A percentile compares a stretch with the other conserved stretches of the same genome.
Conservation (phyloP, 305 asterid genomes). For the Fraxinus platypoda region DNA sequence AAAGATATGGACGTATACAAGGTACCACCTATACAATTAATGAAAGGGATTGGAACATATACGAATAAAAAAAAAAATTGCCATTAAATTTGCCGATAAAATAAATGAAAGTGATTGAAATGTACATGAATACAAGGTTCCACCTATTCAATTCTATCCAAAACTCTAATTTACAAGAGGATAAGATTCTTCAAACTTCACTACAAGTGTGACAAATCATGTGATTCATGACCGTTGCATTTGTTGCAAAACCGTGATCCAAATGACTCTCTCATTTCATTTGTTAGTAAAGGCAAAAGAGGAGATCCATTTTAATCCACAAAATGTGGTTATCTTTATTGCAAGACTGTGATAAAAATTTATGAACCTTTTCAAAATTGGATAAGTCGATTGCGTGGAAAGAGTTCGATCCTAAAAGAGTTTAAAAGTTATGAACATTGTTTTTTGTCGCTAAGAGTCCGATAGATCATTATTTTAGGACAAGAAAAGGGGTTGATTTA, state of each 20-base stretch:
- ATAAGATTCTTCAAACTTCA: neutral
- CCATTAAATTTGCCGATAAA: neutral
- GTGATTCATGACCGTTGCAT: constrained; percentile 13
- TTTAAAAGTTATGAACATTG: neutral
- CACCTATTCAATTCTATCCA: neutral
- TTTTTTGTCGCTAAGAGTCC: constrained; percentile 1
- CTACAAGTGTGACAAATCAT: constrained; percentile 16
- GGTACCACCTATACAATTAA: neutral
- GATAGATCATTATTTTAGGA: neutral
- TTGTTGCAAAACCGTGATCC: constrained; percentile 17
- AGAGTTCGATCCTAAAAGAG: neutral
- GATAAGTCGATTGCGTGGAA: neutral
- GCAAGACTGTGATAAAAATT: constrained; percentile 14
- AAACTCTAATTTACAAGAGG: neutral
- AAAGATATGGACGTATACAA: neutral
- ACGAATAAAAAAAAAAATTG: neutral
- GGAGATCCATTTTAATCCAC: neutral
- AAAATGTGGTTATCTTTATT: neutral
- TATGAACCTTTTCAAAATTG: neutral
- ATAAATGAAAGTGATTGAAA: neutral
- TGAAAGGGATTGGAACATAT: neutral
- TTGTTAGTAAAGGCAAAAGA: constrained; percentile 6
- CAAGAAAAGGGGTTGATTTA: neutral
- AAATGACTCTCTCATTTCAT: neutral
- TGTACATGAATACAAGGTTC: neutral